Evolutionary conservation across 371 early-diverging fungal genomes (phyloP).

Genomic region (Rhizomucor pusillus): DNA sequence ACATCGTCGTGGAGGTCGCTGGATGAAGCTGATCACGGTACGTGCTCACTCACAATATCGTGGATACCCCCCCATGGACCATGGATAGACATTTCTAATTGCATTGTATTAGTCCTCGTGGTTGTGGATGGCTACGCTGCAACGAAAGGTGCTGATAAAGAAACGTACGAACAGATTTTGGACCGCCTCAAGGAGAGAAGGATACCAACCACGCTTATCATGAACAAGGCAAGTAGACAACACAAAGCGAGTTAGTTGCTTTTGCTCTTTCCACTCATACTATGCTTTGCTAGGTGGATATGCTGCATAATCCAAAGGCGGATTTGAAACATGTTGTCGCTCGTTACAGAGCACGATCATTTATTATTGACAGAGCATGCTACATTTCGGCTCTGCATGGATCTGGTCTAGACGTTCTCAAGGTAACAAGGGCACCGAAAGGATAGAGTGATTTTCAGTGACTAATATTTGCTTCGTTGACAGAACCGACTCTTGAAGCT

Average conservation of each 20-base stretch:
- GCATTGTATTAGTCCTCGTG: slow-evolving; percentile 38
- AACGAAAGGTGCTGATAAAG: slow-evolving; percentile 34
- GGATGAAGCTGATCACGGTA: slow-evolving; percentile 66
- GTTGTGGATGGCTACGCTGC: slow-evolving; percentile 63
- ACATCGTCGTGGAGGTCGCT: slow-evolving; percentile 75
- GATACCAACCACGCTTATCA: slow-evolving; percentile 61
- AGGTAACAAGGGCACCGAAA: slow-evolving; percentile 6
- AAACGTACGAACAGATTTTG: slow-evolving; percentile 60
- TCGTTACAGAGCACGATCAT: no score
- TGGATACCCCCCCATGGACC: no score
- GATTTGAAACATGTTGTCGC: no score
- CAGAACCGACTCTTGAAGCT: slow-evolving; percentile 40
- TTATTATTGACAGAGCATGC: no score
- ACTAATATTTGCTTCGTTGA: not conserved
- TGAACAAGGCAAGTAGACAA: slow-evolving; percentile 61
- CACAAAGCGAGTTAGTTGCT: no score
- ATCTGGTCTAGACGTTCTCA: not conserved
- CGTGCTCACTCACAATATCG: no score
- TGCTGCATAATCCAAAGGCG: no score
- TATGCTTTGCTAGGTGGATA: slow-evolving; percentile 50
- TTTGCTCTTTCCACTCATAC: no score
- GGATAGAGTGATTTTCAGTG: not conserved
- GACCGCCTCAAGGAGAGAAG: slow-evolving; percentile 36
- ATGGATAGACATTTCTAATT: not conserved
- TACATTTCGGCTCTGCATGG: not conserved